Conservation (phyloP, 2,329 filamentous ascomycete species). For the Lasiodiplodia hormozganensis region DNA sequence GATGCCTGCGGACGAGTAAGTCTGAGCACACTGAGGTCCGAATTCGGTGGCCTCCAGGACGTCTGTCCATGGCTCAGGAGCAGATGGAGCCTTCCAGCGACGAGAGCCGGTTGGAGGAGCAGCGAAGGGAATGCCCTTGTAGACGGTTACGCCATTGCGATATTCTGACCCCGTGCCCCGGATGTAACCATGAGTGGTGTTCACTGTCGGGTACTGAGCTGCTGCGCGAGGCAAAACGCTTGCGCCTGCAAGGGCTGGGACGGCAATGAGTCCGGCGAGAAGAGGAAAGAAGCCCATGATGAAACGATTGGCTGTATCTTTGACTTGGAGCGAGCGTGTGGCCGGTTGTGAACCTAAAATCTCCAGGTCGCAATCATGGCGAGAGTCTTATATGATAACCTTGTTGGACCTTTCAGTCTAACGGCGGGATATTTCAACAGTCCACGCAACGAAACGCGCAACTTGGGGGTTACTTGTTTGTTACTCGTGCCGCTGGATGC, state of each 20-base stretch:
- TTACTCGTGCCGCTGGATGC: not conserved
- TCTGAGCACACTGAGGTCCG: constrained; percentile 28
- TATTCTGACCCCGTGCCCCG: not conserved
- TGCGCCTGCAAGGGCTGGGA: not conserved
- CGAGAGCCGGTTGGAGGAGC: constrained; percentile 27
- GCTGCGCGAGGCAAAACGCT: not conserved
- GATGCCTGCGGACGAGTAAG: not conserved
- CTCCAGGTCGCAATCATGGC: too few species aligned
- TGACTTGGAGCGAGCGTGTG: not conserved
- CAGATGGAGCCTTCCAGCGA: constrained; percentile 18
- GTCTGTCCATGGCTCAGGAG: constrained; percentile 20
- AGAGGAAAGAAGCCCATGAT: constrained; percentile 1
- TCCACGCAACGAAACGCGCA: not conserved
- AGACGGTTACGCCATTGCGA: constrained; percentile 1
- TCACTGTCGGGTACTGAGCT: not conserved
- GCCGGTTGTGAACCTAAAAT: not conserved
- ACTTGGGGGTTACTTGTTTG: not conserved
- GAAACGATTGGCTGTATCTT: not conserved
- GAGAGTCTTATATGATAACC: not conserved
- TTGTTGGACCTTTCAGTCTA: not conserved
- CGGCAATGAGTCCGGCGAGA: not conserved
- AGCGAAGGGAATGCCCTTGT: constrained; percentile 29
- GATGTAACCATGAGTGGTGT: constrained; percentile 10
- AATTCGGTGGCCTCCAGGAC: constrained; percentile 23
- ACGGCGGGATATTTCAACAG: not conserved